Percentiles rank a stretch among this genome's conserved stretches.
phyloP scores from a whole-genome alignment of 2,329 filamentous ascomycete species.

The Diaporthe citriasiana region DNA sequence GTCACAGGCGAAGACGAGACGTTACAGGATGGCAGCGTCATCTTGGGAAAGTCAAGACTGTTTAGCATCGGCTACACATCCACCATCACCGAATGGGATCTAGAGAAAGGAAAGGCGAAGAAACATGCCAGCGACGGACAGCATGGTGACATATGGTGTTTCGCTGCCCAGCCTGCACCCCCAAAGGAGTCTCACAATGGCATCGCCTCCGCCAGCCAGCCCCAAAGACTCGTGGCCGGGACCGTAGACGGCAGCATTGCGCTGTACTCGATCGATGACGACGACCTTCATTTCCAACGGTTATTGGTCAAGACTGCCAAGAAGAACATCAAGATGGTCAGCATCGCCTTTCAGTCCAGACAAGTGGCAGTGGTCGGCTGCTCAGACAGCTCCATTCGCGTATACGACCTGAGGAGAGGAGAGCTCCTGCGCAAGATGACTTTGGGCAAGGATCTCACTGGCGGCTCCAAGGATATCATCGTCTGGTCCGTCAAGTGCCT shows the following conservation, averaged over 20 bases:
- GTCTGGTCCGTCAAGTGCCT: conserved; percentile 95
- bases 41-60: conserved; percentile 82
- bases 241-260: conserved; percentile 93
- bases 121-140: conserved; percentile 90
- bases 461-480: conserved; percentile 86
- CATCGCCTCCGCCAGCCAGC: conserved; percentile 43
- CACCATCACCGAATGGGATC: conserved; percentile 94
- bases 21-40: conserved; percentile 71
- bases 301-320: conserved; percentile 82
- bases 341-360: conserved; percentile 89
- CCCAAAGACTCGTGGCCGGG: conserved; percentile 80
- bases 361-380: conserved; percentile 90
- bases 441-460: conserved; percentile 81
- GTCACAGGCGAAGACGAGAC: conserved; percentile 85
- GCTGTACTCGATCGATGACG: conserved; percentile 87
- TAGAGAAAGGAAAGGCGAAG: conserved; percentile 82
- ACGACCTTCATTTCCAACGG: conserved; percentile 84
- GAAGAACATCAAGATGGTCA: conserved; percentile 90
- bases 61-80: conserved; percentile 98
- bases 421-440: conserved; percentile 85
- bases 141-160: conserved; percentile 97
- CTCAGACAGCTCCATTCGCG: conserved; percentile 94
- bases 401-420: conserved; percentile 88
- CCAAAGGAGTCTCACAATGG: conserved; percentile 49
- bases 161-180: conserved; percentile 84